A percentile compares a stretch with the other conserved stretches of the same genome.
phyloP scores from a whole-genome alignment of 2,329 filamentous ascomycete species.

The Cladophialophora exuberans region DNA sequence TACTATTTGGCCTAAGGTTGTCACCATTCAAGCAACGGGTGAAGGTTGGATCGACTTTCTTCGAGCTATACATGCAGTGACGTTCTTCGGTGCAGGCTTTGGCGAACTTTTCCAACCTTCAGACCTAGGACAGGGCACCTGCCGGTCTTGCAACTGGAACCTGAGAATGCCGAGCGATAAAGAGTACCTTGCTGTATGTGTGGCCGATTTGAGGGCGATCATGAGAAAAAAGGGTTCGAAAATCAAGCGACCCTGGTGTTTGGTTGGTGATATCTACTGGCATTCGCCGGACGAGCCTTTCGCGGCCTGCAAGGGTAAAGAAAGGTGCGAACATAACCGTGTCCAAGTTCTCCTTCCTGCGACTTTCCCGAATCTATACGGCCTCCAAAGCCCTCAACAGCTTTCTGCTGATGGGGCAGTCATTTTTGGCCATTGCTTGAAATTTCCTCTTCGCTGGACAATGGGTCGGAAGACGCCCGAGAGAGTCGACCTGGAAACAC shows the following conservation, averaged over 20 bases:
- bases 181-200: conserved; percentile 38
- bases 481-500: background rate
- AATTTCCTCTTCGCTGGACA: background rate
- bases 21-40: conserved; percentile 25
- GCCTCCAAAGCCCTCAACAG: background rate
- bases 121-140: conserved; percentile 12
- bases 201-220: conserved; percentile 35
- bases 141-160: conserved; percentile 34
- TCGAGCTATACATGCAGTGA: conserved; percentile 34
- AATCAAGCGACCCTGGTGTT: conserved; percentile 21
- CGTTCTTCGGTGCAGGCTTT: conserved; percentile 36
- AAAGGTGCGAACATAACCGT: conserved; percentile 1
- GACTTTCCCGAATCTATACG: background rate
- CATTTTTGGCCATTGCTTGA: conserved; percentile 10
- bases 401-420: conserved; percentile 10
- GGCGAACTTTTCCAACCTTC: conserved; percentile 36
- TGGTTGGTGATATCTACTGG: conserved; percentile 30
- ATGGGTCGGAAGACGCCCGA: background rate
- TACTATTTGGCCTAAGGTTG: conserved; percentile 30
- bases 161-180: conserved; percentile 33
- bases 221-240: conserved; percentile 35
- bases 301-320: background rate
- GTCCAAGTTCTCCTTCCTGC: background rate
- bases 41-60: conserved; percentile 40
- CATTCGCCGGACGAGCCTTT: conserved; percentile 12